A percentile compares a stretch with the other conserved stretches of the same genome.
Conservation (phyloP, 257 asterid species). For the Fraxinus anomala region DNA sequence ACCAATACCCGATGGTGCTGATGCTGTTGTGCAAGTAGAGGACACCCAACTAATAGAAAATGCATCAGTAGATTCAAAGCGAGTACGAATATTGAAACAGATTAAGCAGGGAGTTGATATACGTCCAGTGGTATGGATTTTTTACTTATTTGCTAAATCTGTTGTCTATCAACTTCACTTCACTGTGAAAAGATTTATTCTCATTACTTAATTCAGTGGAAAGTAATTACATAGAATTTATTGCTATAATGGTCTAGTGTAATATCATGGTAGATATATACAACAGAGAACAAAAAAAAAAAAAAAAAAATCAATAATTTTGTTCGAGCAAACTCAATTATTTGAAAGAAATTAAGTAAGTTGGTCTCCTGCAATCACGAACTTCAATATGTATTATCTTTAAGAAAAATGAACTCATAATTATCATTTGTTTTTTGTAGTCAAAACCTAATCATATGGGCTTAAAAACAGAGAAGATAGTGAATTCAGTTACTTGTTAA, state of each 20-base stretch:
- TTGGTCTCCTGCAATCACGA: not conserved
- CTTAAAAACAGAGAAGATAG: not conserved
- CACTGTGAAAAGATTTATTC: not conserved
- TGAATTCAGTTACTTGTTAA: not conserved
- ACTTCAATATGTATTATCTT: not conserved
- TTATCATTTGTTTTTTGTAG: not conserved
- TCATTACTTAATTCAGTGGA: not conserved
- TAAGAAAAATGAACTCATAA: not conserved
- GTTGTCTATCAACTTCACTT: conserved; percentile 14
- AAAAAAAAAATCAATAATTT: not conserved
- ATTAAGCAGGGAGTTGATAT: conserved; percentile 70
- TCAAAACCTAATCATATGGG: not conserved
- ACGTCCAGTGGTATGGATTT: conserved; percentile 80
- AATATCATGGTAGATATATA: not conserved
- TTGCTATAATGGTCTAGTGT: not conserved
- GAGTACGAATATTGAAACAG: conserved; percentile 68
- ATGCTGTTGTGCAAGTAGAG: conserved; percentile 96
- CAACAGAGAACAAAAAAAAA: not conserved
- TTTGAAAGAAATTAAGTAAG: not conserved
- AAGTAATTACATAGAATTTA: not conserved
- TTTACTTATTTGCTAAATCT: conserved; percentile 25
- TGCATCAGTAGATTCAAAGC: conserved; percentile 46
- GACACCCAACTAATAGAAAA: conserved; percentile 54
- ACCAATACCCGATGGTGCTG: conserved; percentile 93
- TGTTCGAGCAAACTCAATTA: not conserved